Base-by-base conservation (phyloP, 2,329 filamentous ascomycete species). In the Calonectria henricotiae region DNA sequence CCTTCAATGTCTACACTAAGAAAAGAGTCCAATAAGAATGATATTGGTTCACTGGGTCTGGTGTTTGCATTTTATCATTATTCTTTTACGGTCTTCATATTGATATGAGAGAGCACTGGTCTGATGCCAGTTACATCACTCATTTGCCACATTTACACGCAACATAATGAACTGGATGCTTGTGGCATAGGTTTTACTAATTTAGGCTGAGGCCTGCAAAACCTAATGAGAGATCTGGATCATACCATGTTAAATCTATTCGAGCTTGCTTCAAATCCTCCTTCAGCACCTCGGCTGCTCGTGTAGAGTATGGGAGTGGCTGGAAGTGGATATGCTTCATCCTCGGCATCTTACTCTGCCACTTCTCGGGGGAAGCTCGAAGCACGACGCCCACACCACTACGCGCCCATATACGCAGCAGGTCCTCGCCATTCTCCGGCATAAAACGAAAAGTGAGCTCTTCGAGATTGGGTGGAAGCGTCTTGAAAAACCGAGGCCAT, bases 341-440 rank as follows among this genome's bases (percentile, higher is more conserved):
- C 8, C 27, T 37, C 17, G 55, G 55, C 55, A 61, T 44, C 25
- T 44, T 61, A 4, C 23, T 44, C 25, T 61, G 55, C 55, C 55
- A 61, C 30, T 61, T 61, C 25, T 61, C 55, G 1, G 55, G 55
- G 17, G 55, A 30, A 8, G 55, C 39, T 8, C 25, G 15, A 1
- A 61, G 55, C 37, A 44, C 39, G 3, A 5, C 55, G 11, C 55
- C 55, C 3, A 61, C 15, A 5, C 55, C 55, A n/a, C 55, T 61
- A 8, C 55, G 55, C 13, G 55, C 55, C 55, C 55, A 61, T 4
- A 61, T 61, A 44, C 55, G 55, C 37, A 61, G 23, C 39, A 61
- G 13, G 55, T 61, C 55, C 39, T 61, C 55, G 9, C 55, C 55
- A 44, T 61, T 61, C 23, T 61, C 55, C 13, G 55, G 55, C 1